Evolutionary conservation across 768 basidiomycete genomes (phyloP).

Genomic region (Tricholoma hemisulphureum): DNA sequence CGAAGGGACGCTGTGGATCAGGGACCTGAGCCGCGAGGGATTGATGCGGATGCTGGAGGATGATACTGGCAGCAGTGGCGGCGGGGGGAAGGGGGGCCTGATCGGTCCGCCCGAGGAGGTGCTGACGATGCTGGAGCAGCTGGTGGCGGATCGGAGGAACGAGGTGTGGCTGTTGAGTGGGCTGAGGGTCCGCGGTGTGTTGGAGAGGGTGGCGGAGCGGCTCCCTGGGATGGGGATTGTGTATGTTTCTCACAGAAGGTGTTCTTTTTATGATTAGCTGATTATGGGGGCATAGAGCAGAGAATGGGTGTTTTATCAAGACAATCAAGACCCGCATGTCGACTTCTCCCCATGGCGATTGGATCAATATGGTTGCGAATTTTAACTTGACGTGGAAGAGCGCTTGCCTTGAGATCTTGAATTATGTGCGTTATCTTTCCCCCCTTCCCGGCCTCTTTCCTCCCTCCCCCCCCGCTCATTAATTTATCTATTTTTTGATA

Average conservation of each 20-base stretch:
- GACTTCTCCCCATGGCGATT: constrained; percentile 35
- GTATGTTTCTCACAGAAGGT: constrained; percentile 42
- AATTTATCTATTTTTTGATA: no score
- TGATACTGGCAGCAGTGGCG: constrained; percentile 10
- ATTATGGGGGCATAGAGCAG: constrained; percentile 66
- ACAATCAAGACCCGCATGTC: constrained; percentile 31
- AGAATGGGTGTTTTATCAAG: constrained; percentile 86
- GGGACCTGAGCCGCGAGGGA: constrained; percentile 51
- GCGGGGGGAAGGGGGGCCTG: constrained; percentile 10
- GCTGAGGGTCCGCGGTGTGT: constrained; percentile 55
- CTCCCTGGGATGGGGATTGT: constrained; percentile 75
- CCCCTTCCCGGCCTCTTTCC: neutral
- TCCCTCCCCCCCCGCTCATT: neutral
- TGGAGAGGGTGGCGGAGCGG: constrained; percentile 60
- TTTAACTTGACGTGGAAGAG: constrained; percentile 80
- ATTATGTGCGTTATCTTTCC: constrained; percentile 63
- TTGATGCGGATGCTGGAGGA: constrained; percentile 39
- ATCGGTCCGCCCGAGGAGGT: constrained; percentile 30
- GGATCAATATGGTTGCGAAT: constrained; percentile 81
- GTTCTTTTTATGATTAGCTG: constrained; percentile 1
- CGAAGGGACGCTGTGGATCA: constrained; percentile 76
- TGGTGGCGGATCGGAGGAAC: constrained; percentile 65
- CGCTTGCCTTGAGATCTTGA: constrained; percentile 76
- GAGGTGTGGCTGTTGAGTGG: constrained; percentile 85
- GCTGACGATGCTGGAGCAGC: constrained; percentile 50